Evolutionary conservation across 2,329 filamentous ascomycete genomes (phyloP).

Genomic region (Ploettnerulaceae sp.): DNA sequence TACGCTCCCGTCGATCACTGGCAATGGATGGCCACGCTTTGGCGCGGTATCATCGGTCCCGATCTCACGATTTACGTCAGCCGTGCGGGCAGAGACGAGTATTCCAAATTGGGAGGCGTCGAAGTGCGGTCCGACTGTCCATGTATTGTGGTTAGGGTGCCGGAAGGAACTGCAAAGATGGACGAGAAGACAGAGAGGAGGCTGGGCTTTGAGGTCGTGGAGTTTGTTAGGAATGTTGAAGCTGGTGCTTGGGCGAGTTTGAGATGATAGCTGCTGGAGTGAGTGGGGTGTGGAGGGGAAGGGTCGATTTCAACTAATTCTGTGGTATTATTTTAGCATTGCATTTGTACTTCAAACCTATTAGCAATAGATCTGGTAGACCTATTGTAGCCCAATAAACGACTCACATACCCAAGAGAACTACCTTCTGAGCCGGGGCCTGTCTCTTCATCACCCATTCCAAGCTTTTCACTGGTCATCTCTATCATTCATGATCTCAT

Average conservation of each 20-base stretch:
- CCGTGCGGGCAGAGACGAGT: slow-evolving; percentile 32
- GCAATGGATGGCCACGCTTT: slow-evolving; percentile 94
- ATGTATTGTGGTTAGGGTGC: slow-evolving; percentile 51
- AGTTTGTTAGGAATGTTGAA: slow-evolving; percentile 55
- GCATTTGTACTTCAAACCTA: neutral
- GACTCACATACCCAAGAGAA: neutral
- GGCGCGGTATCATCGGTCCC: slow-evolving; percentile 78
- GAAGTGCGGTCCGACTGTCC: slow-evolving; percentile 51
- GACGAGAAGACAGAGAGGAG: slow-evolving; percentile 68
- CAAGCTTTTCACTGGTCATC: too few relatives aligned
- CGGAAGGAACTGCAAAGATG: slow-evolving; percentile 39
- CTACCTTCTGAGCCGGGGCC: neutral
- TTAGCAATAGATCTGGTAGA: slow-evolving; percentile 7
- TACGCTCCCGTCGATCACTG: slow-evolving; percentile 88
- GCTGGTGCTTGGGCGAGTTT: slow-evolving; percentile 12
- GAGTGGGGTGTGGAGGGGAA: too few relatives aligned
- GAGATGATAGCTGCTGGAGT: too few relatives aligned
- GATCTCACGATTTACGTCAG: slow-evolving; percentile 72
- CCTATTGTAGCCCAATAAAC: slow-evolving; percentile 3
- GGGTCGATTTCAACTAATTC: too few relatives aligned
- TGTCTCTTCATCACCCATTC: neutral
- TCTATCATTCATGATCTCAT: too few relatives aligned
- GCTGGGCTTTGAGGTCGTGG: slow-evolving; percentile 80
- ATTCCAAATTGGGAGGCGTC: slow-evolving; percentile 44
- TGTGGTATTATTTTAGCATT: neutral